These are phyloP conservation scores for Mallotus japonicus DNA, from an alignment of 441 rosid species.

Conservation along the genomic window DNA sequence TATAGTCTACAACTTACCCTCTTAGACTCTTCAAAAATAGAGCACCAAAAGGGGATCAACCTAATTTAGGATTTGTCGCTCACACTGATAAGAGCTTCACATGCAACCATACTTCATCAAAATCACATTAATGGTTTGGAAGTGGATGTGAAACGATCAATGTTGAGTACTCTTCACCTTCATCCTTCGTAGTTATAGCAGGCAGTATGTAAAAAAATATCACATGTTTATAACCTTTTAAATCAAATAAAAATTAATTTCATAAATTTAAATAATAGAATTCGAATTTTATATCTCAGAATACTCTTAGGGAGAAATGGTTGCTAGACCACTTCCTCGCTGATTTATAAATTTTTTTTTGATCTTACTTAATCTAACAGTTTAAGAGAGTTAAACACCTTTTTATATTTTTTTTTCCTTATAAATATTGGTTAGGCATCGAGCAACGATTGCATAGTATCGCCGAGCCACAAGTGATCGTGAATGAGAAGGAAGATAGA, in stretches of 20 bases:
- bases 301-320: too few species aligned
- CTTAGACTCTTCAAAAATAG: conserved; percentile 56
- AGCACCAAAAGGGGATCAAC: conserved; percentile 33
- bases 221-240: too few species aligned
- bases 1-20: conserved; percentile 47
- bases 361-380: too few species aligned
- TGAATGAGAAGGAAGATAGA: conserved; percentile 39
- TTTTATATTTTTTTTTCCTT: too few species aligned
- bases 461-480: conserved; percentile 49
- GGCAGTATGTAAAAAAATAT: conserved; percentile 13
- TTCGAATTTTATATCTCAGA: too few species aligned
- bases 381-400: too few species aligned
- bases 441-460: conserved; percentile 49
- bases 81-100: conserved; percentile 74
- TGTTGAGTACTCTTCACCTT: conserved; percentile 37
- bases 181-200: conserved; percentile 46
- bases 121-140: conserved; percentile 48
- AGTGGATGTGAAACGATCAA: conserved; percentile 37
- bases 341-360: too few species aligned
- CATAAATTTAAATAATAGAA: too few species aligned
- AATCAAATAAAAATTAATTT: too few species aligned
- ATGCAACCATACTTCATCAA: conserved; percentile 53
- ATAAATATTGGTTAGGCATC: conserved; percentile 35
- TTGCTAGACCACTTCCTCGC: too few species aligned
- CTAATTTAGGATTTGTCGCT: conserved; percentile 46